phyloP scores from a whole-genome alignment of 768 basidiomycete genomes.

The Lactarius psammicola region DNA sequence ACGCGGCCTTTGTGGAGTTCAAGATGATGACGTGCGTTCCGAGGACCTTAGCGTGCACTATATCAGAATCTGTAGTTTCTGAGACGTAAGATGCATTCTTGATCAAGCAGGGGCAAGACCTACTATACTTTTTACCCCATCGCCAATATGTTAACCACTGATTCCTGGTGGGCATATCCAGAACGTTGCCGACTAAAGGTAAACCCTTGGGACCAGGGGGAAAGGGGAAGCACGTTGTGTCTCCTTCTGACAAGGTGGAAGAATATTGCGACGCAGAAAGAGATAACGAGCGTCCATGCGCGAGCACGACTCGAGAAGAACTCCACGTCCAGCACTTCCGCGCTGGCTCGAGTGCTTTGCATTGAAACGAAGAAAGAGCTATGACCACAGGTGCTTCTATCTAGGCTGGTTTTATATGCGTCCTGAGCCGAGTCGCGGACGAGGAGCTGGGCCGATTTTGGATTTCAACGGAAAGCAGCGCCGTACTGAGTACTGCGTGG shows the following conservation, averaged over 20 bases:
- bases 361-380: too few species aligned
- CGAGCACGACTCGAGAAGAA: too few species aligned
- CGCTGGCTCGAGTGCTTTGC: too few species aligned
- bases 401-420: too few species aligned
- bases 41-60: slow-evolving; percentile 9
- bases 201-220: slow-evolving; percentile 3
- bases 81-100: not conserved
- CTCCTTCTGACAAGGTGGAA: not conserved
- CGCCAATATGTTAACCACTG: not conserved
- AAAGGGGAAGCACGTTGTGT: not conserved
- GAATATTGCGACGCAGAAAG: too few species aligned
- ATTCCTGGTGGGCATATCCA: not conserved
- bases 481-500: too few species aligned
- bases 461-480: too few species aligned
- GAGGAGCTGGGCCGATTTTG: too few species aligned
- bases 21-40: slow-evolving; percentile 13
- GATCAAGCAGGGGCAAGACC: not conserved
- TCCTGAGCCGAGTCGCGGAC: too few species aligned
- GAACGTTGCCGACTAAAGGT: not conserved
- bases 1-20: slow-evolving; percentile 16
- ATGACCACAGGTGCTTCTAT: too few species aligned
- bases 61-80: not conserved
- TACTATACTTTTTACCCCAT: slow-evolving; percentile 1
- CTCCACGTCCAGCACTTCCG: too few species aligned
- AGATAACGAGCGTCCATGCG: too few species aligned